A percentile compares a stretch with the other conserved stretches of the same genome.
phyloP scores from a whole-genome alignment of 345 rosid species.

The Ailanthus altissimus region DNA sequence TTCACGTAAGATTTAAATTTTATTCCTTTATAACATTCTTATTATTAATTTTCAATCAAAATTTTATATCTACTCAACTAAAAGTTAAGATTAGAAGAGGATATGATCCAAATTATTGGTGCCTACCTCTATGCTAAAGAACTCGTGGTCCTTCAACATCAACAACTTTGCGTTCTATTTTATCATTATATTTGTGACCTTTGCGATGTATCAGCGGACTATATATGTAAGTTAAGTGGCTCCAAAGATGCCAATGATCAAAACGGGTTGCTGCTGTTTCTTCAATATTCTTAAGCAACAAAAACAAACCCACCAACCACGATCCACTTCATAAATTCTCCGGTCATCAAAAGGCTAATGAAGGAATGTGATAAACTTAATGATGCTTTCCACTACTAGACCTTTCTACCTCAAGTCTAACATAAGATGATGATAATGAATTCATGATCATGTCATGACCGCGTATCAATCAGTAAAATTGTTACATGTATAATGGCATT shows the following conservation, averaged over 20 bases:
- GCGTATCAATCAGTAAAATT: not conserved
- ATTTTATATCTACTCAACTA: not conserved
- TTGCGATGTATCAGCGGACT: not conserved
- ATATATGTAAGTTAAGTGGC: not conserved
- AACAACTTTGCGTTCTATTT: not conserved
- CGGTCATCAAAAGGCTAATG: not conserved
- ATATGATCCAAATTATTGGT: not conserved
- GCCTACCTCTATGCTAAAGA: not conserved
- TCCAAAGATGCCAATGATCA: not conserved
- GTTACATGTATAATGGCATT: not conserved
- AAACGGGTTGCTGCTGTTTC: not conserved
- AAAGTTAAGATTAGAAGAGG: not conserved
- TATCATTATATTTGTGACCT: not conserved
- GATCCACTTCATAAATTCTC: not conserved
- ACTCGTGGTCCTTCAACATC: not conserved
- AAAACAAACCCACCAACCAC: not conserved
- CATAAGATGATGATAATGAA: not conserved
- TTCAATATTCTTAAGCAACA: not conserved
- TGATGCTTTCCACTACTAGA: not conserved
- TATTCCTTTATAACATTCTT: too few species aligned
- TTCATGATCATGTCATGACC: constrained; percentile 9
- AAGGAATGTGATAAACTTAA: not conserved
- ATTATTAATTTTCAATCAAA: too few species aligned
- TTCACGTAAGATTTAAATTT: too few species aligned
- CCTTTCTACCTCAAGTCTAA: not conserved